Base-by-base conservation (phyloP, 2,329 filamentous ascomycete genomes). In the Neurospora sp. region DNA sequence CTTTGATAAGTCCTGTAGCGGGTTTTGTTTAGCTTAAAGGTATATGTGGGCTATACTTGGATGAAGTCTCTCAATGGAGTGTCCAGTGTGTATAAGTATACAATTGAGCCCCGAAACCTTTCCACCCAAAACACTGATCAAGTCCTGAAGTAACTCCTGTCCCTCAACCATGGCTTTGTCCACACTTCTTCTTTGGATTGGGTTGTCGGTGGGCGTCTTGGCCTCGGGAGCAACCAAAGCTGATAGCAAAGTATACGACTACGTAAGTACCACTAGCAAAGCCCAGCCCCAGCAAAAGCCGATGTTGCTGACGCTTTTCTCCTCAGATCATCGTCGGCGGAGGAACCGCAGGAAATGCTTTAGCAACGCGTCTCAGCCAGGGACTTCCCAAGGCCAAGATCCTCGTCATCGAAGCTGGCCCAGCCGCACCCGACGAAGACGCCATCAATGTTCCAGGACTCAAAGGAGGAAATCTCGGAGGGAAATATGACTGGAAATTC, bases 401-500 rank as follows among this genome's bases (percentile, higher is more conserved):
- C 68, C 74, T 79, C 76, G 19, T 80, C 17, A 74, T 80, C 66
- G 78, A 79, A 71, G 78, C 78, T 5, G 78, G 77, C 0, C 76
- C 77, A 1, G 72, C 69, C 62, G 75, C 75, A 7, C 74, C 72
- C 10, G 76, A 77, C 2, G 78, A 79, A 67, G 71, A 74, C 13
- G 73, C 75, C 39, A 79, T 80, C 71, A 78, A 78, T 19, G 72
- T 79, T 66, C 78, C 78, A 1, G 78, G 78, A 3, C 72, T 78
- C 70, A 74, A 77, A 6, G 78, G 78, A 3, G 75, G 77, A 0
- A 74, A 73, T 5, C 67, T 79, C 17, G 76, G 74, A 1, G 72
- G 76, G 2, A 66, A 68, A 2, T 77, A 77, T 68, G 79, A 84
- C 72, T 82, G 83, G 78, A 81, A 81, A 72, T 84, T 85, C 74